Conservation (phyloP, 148 eudicot species). For the Polygonum aviculare region DNA sequence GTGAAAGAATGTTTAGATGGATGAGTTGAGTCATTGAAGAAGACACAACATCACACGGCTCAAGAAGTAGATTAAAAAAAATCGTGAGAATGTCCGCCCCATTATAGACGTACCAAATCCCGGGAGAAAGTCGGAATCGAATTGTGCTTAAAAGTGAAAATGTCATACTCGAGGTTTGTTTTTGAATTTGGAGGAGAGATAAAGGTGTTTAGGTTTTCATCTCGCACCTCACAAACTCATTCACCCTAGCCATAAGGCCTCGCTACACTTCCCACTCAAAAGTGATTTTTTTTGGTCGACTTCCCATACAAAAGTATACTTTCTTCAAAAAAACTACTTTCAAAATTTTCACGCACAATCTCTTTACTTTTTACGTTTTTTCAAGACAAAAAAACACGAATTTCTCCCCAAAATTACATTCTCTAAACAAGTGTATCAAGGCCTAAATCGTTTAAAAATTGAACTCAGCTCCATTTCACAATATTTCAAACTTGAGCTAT, state of each 20-base stretch:
- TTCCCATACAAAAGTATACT: no score
- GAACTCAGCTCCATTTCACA: no score
- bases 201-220: neutral
- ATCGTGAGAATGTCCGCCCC: neutral
- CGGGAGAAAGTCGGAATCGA: neutral
- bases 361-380: no score
- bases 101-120: neutral
- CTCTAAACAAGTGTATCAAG: no score
- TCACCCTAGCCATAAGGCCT: slow-evolving; percentile 36
- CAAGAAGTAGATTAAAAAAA: neutral
- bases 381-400: no score
- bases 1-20: neutral
- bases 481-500: no score
- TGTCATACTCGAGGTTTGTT: neutral
- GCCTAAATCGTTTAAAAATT: no score
- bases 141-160: neutral
- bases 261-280: no score
- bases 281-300: no score
- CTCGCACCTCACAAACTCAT: slow-evolving; percentile 57
- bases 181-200: neutral
- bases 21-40: neutral
- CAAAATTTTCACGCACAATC: no score
- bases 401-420: no score
- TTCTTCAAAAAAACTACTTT: no score
- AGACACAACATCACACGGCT: neutral